Base-by-base conservation (phyloP, 2,329 filamentous ascomycete species). In the Fusarium ambrosium region DNA sequence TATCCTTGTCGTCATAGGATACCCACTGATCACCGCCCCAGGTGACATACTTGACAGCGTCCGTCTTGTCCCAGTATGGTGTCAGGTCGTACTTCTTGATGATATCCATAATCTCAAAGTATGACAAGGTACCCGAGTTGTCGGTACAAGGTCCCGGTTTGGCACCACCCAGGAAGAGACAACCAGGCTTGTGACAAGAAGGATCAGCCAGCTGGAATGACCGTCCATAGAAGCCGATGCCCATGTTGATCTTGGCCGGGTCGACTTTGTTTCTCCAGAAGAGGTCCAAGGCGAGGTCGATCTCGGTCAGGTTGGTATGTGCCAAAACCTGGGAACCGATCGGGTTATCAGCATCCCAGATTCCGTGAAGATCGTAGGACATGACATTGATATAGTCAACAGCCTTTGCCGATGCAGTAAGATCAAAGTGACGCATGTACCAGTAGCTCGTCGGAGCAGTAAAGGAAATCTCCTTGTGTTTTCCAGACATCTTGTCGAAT, bases 221-320 rank as follows among this genome's bases (percentile, higher is more conserved):
- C 6, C 78, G 68, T 1, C 85, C 85, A 67, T 87, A 87, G 66
- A 85, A 87, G 3, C 80, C 84, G 8, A 84, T 32, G 0, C 87
- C 86, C 14, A 89, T 68, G 13, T 78, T 79, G 6, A 89, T 72
- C 66, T 88, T 86, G 0, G 87, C 80, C 0, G 79, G 73, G 2
- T 62, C 9, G 16, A 89, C 77, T 32, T 82, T 73, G 48, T 81
- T 84, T 8, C 85, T 80, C 86, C 86, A 89, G 13, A 89, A 77
- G 0, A 89, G 82, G 3, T 87, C 81, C 0, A 87, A 61, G 0
- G 81, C 80, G 0, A 73, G 34, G 6, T 85, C 78, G 20, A 88
- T 87, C 74, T 88, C 86, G 3, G 85, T 86, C 0, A 88, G 64
- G 70, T 88, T 87, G 1, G 86, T 86, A 68, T 88, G 86, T 0